phyloP scores from a whole-genome alignment of 2,329 filamentous ascomycete genomes.

The Daldinia sp. region DNA sequence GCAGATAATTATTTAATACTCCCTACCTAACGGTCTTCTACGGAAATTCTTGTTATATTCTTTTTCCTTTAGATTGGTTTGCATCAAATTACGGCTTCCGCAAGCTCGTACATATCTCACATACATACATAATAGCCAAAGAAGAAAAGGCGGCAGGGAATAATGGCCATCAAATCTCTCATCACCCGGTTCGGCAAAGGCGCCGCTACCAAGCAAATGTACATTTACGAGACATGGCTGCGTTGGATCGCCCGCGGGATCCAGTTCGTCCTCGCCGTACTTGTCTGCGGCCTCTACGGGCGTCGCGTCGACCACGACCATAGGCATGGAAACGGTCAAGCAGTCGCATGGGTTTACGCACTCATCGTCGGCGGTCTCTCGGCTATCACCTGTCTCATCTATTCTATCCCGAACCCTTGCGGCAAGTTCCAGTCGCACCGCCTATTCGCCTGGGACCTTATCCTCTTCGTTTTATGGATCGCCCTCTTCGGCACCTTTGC shows the following conservation, averaged over 20 bases:
- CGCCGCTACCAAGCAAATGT: constrained; percentile 55
- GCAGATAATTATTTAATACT: constrained; percentile 30
- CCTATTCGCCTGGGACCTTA: constrained; percentile 55
- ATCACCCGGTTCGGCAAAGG: constrained; percentile 49
- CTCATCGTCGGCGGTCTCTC: constrained; percentile 64
- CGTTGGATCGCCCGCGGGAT: constrained; percentile 67
- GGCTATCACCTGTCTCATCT: constrained; percentile 58
- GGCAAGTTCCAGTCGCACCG: constrained; percentile 48
- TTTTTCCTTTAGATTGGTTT: neutral
- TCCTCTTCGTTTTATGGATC: constrained; percentile 63
- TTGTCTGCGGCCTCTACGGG: constrained; percentile 74
- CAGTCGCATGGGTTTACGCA: constrained; percentile 70
- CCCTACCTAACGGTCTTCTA: neutral
- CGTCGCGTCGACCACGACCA: constrained; percentile 62
- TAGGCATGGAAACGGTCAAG: constrained; percentile 51
- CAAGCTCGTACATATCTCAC: neutral
- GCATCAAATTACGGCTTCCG: neutral
- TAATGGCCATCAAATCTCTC: constrained; percentile 39
- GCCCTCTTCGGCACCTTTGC: constrained; percentile 77
- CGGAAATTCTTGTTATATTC: neutral
- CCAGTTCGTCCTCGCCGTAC: constrained; percentile 74
- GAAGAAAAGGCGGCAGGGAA: neutral
- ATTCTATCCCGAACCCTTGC: constrained; percentile 48
- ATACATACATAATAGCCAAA: neutral
- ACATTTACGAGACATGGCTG: constrained; percentile 55